Percentiles rank a stretch among this genome's conserved stretches.
These are phyloP conservation scores for Lepidium didymum DNA, from an alignment of 345 rosid genomes.

Conservation along the genomic window DNA sequence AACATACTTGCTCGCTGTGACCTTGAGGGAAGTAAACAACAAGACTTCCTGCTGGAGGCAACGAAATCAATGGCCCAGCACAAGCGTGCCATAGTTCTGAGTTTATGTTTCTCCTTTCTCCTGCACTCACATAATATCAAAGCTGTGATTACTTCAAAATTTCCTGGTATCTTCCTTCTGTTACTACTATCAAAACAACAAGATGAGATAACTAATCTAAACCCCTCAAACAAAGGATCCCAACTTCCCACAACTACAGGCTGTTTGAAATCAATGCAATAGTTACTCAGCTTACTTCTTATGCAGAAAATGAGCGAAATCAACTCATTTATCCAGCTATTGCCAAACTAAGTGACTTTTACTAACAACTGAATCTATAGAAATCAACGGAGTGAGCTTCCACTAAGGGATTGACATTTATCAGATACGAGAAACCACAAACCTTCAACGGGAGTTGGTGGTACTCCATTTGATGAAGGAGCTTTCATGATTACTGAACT, in stretches of 20 bases:
- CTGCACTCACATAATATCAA: constrained; percentile 34
- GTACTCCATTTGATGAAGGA: constrained; percentile 69
- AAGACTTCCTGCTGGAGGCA: constrained; percentile 81
- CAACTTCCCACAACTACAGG: neutral
- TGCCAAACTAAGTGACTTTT: neutral
- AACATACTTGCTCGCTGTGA: constrained; percentile 82
- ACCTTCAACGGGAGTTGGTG: constrained; percentile 75
- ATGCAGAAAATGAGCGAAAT: neutral
- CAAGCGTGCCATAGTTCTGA: constrained; percentile 96
- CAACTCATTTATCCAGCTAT: neutral
- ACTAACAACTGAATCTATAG: constrained; percentile 7
- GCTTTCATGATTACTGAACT: constrained; percentile 57
- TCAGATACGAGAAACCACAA: constrained; percentile 1
- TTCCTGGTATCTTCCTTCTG: neutral
- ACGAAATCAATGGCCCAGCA: constrained; percentile 85
- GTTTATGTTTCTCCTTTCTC: constrained; percentile 71
- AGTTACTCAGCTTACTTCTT: constrained; percentile 11
- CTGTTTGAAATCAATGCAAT: neutral
- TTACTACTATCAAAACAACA: constrained; percentile 10
- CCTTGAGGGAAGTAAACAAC: constrained; percentile 94
- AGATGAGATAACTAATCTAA: neutral
- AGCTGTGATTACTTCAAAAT: constrained; percentile 4
- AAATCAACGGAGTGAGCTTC: neutral
- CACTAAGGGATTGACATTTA: neutral
- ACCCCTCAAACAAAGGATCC: constrained; percentile 1